Percentiles rank a stretch among this genome's conserved stretches.
Conservation (phyloP, 352 stramenopile species). For the Globisporangium perplexum region DNA sequence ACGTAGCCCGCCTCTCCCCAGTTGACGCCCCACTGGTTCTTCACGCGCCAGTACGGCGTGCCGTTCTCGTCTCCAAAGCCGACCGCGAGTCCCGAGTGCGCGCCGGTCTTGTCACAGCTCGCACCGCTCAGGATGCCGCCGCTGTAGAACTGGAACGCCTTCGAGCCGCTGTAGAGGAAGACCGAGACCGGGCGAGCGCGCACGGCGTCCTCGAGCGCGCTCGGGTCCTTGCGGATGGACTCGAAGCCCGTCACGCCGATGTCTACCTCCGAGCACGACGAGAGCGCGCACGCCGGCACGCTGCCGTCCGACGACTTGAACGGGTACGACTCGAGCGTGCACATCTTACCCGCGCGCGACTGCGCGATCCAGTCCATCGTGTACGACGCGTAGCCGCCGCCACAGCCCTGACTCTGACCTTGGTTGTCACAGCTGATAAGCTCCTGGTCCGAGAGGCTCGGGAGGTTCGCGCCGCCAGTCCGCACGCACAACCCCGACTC, state of each 20-base stretch:
- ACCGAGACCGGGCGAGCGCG: slow-evolving; percentile 42
- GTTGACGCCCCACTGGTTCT: slow-evolving; percentile 66
- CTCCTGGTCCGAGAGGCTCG: slow-evolving; percentile 52
- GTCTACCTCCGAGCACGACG: slow-evolving; percentile 36
- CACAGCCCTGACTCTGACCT: slow-evolving; percentile 42
- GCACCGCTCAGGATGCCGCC: slow-evolving; percentile 49
- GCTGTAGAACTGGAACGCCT: slow-evolving; percentile 60
- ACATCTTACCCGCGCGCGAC: slow-evolving; percentile 40
- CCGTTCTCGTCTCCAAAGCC: slow-evolving; percentile 50
- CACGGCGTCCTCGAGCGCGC: slow-evolving; percentile 39
- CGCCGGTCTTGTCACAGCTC: slow-evolving; percentile 48
- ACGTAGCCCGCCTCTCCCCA: slow-evolving; percentile 73
- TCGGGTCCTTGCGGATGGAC: slow-evolving; percentile 31
- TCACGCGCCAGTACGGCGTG: slow-evolving; percentile 51
- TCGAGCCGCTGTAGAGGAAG: slow-evolving; percentile 55
- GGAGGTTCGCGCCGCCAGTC: slow-evolving; percentile 24
- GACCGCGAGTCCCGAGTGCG: slow-evolving; percentile 55
- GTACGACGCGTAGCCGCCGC: slow-evolving; percentile 53
- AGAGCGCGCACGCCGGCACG: slow-evolving; percentile 26
- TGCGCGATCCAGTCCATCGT: slow-evolving; percentile 56
- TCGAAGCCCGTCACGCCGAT: slow-evolving; percentile 41
- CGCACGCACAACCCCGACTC: slow-evolving; percentile 46
- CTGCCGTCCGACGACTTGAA: slow-evolving; percentile 32
- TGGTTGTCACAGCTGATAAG: slow-evolving; percentile 62
- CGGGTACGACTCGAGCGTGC: slow-evolving; percentile 42